Evolutionary conservation across 805 yeast species (phyloP).

Genomic region (Debaryomyces prosopidis): DNA sequence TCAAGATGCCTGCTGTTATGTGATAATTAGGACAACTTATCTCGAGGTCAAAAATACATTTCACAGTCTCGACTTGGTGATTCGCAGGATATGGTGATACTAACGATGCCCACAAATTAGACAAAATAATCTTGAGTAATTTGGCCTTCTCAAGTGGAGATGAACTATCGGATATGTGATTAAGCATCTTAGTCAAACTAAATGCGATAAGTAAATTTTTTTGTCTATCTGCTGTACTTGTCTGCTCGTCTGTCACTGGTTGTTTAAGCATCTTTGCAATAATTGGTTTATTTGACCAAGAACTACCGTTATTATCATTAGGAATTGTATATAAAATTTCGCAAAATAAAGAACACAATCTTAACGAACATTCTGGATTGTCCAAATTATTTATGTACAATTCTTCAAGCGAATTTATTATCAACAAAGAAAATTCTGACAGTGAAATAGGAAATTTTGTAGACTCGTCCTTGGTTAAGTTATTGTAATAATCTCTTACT

Average conservation of each 20-base stretch:
- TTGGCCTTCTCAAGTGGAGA: conserved; percentile 32
- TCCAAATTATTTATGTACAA: conserved; percentile 17
- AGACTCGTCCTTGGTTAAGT: conserved; percentile 3
- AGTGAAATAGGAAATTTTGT: conserved; percentile 13
- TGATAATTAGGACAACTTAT: conserved; percentile 50
- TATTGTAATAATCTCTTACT: conserved; percentile 4
- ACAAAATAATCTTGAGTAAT: conserved; percentile 41
- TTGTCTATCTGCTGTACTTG: conserved; percentile 9
- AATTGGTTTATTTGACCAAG: conserved; percentile 9
- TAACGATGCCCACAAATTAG: conserved; percentile 57
- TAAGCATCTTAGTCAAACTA: conserved; percentile 43
- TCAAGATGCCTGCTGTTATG: conserved; percentile 73
- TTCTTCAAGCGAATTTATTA: conserved; percentile 17
- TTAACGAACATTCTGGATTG: conserved; percentile 13
- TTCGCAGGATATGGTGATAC: conserved; percentile 46
- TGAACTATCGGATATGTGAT: conserved; percentile 30
- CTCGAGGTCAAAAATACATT: conserved; percentile 61
- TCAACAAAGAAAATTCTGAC: conserved; percentile 14
- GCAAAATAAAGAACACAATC: conserved; percentile 19
- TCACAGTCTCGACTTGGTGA: conserved; percentile 71
- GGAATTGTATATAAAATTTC: conserved; percentile 23
- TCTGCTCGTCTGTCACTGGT: conserved; percentile 7
- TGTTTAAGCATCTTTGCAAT: conserved; percentile 14
- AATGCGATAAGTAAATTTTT: conserved; percentile 35
- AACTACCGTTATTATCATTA: conserved; percentile 3